These are phyloP conservation scores for Clarireedia monteithiana DNA, from an alignment of 2,329 filamentous ascomycete genomes.

Conservation along the genomic window DNA sequence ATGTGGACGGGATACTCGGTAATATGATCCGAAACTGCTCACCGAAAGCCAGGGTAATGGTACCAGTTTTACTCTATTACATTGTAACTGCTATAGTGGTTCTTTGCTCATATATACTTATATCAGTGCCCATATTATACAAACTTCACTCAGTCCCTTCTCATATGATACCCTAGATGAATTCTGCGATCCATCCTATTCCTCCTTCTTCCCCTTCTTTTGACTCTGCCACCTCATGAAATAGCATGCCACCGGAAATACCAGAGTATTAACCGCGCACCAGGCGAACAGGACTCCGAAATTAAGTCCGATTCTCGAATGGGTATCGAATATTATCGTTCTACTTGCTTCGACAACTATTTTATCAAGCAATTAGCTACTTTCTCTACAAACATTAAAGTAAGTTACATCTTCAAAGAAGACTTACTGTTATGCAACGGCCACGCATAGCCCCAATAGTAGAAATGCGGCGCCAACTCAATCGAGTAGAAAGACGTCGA, in stretches of 20 bases:
- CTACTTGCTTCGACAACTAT: constrained; percentile 48
- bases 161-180: too few relatives aligned
- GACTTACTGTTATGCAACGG: constrained; percentile 49
- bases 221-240: constrained; percentile 37
- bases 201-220: constrained; percentile 11
- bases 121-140: too few relatives aligned
- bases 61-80: too few relatives aligned
- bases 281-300: constrained; percentile 54
- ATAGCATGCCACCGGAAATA: constrained; percentile 44
- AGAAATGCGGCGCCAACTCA: constrained; percentile 50
- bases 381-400: too few relatives aligned
- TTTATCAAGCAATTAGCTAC: background rate
- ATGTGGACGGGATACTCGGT: too few relatives aligned
- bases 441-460: constrained; percentile 56
- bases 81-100: too few relatives aligned
- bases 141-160: too few relatives aligned
- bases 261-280: constrained; percentile 41
- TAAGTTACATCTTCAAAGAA: background rate
- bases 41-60: too few relatives aligned
- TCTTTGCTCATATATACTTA: too few relatives aligned
- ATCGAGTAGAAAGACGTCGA: constrained; percentile 52
- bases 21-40: too few relatives aligned
- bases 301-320: constrained; percentile 50
- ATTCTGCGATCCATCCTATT: too few relatives aligned
- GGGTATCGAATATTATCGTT: constrained; percentile 53